phyloP scores from a whole-genome alignment of 352 stramenopile genomes.

The Phytophthora foliorum region DNA sequence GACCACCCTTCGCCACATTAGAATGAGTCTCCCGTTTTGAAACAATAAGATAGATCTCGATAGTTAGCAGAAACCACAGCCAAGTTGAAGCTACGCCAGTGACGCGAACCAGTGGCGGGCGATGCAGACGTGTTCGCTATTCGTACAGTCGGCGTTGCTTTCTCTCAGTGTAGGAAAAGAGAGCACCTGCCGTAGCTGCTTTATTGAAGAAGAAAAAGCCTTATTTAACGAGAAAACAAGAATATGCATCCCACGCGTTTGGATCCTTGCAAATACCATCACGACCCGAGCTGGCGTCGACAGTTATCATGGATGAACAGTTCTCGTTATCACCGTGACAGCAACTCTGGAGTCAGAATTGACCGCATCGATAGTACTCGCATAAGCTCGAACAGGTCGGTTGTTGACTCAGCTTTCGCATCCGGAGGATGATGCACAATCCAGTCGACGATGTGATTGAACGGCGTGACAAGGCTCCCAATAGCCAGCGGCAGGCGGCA shows the following conservation, averaged over 20 bases:
- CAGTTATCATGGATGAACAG: constrained; percentile 4
- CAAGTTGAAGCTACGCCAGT: constrained; percentile 29
- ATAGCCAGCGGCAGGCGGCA: constrained; percentile 50
- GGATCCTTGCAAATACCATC: constrained; percentile 20
- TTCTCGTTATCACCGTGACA: constrained; percentile 31
- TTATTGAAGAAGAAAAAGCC: constrained; percentile 29
- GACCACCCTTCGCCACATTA: constrained; percentile 10
- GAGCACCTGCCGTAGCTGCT: constrained; percentile 24
- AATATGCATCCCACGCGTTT: constrained; percentile 24
- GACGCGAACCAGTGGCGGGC: constrained; percentile 18
- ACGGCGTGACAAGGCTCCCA: constrained; percentile 58
- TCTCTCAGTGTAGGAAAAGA: constrained; percentile 24
- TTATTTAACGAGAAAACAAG: constrained; percentile 45
- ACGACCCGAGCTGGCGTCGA: neutral
- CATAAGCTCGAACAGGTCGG: constrained; percentile 79
- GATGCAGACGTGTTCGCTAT: constrained; percentile 24
- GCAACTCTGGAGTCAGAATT: constrained; percentile 47
- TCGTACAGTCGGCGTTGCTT: constrained; percentile 19
- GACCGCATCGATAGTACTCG: constrained; percentile 68
- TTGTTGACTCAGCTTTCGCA: constrained; percentile 55
- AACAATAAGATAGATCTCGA: constrained; percentile 39
- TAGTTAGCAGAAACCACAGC: constrained; percentile 40
- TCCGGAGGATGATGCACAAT: constrained; percentile 66
- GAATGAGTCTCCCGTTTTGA: constrained; percentile 42
- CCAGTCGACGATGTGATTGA: constrained; percentile 69